Base-by-base conservation (phyloP, 2,329 filamentous ascomycete species). In the Penicillium sp. region DNA sequence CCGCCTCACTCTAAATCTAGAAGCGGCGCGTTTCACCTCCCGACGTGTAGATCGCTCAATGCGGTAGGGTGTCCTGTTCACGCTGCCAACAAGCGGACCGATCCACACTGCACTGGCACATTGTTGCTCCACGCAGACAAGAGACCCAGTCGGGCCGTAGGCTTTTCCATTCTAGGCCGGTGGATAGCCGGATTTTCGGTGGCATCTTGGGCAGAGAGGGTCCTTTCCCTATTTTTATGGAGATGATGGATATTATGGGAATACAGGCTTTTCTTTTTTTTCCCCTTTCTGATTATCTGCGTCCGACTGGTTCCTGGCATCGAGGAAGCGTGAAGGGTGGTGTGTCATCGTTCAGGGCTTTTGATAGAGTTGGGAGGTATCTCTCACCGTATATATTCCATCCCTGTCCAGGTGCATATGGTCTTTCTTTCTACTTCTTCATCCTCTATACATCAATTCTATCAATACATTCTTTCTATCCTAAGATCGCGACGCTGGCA, bases 371-470 rank as follows among this genome's bases (percentile, higher is more conserved):
- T 28, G 47, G 45, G 24, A 26, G 24, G 41, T 42, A n/a, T 16
- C 16, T 36, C 52, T 58, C 59, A 57, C 56, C 54, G 58, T 59
- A 62, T 62, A 63, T 62, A 60, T 54, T 47, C 51, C 45, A 47
- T 45, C 48, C 50, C 45, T 34, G 31, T 45, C 45, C 45, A 47
- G 47, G 45, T 36, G 43, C 15, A 45, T 47, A 43, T 47, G 45
- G 46, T 51, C 45, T 51, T 47, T 45, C 18, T 51, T 15, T 33
- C 18, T 26, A 26, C 24, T 29, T 24, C 26, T 12, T 26, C 24
- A 28, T 41, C 29, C 16, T 34, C n/a, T 15, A 13, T 12, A 21
- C 43, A 23, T 18, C 16, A 26, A 16, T 18, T 26, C 10, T 24
- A 26, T 39, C 46, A 36, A 12, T 48, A 48, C 50, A 48, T 24